Base-by-base conservation (phyloP, 495 filamentous ascomycete genomes). In the Podospora tetraspora region DNA sequence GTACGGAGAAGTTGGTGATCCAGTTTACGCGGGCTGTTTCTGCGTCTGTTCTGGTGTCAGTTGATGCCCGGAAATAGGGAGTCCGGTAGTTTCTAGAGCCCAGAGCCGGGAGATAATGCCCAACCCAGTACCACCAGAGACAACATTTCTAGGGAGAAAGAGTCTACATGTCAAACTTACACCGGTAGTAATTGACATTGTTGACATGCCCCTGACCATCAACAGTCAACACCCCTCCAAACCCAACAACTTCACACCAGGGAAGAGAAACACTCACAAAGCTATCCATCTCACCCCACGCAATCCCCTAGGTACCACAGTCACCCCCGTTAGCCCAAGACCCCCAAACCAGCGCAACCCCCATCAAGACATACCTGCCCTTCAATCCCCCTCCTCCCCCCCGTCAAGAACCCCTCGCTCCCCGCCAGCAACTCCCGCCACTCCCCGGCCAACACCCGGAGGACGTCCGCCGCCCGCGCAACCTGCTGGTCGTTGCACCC, bases 261-360 rank as follows among this genome's bases (percentile, higher is more conserved):
- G 43, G 43, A n/a, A n/a, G 16, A 13, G 37, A n/a, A 52, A n/a
- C 43, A 80, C 84, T 69, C 70, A 85, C 84, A 71, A 84, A 83
- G 59, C 71, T 76, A 68, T 85, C 93, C 92, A 94, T 93, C 80
- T 98, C 94, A 34, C 92, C 93, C 93, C 92, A 97, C 0, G 88
- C 90, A 23, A 97, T 89, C 75, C 84, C 81, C 72, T 92, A 25
- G 25, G 4, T 1, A 9, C 13, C 37, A 4, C 37, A 43, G 12
- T 0, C 16, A 43, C 43, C 16, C 8, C 16, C 19, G 19, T 52
- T 7, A 52, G 43, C 43, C 43, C 16, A 52, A 52, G n/a, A n/a
- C 5, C 43, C 16, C 16, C 16, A 52, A 1, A 6, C 12, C 43
- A 8, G 19, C 43, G 19, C 43, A 52, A 52, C 34, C 34, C 12